These are phyloP conservation scores for Polychaeton citri DNA, from an alignment of 2,329 filamentous ascomycete genomes.

Conservation along the genomic window DNA sequence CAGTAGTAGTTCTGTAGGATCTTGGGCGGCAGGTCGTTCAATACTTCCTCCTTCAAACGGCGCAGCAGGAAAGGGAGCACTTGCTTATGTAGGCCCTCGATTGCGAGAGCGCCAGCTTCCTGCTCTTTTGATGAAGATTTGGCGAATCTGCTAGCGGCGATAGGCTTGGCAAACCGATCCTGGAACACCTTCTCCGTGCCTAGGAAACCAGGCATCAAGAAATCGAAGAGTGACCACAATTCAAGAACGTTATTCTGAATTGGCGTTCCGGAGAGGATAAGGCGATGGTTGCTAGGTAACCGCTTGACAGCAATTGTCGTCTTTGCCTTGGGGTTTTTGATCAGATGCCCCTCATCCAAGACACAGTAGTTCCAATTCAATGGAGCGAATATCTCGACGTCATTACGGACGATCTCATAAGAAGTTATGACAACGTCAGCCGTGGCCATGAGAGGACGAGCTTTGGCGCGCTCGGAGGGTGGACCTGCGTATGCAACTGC, in stretches of 20 bases:
- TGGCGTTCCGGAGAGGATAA: conserved; percentile 92
- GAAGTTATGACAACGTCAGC: conserved; percentile 95
- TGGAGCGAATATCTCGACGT: conserved; percentile 69
- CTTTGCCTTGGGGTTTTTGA: conserved; percentile 98
- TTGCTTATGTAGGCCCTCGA: conserved; percentile 97
- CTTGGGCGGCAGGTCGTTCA: conserved; percentile 93
- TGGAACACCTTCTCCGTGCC: conserved; percentile 95
- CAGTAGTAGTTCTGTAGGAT: conserved; percentile 99
- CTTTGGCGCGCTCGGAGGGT: conserved; percentile 61
- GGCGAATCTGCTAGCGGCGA: conserved; percentile 84
- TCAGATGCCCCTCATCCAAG: conserved; percentile 91
- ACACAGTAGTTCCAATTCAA: conserved; percentile 97
- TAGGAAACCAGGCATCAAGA: conserved; percentile 96
- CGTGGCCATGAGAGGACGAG: conserved; percentile 55
- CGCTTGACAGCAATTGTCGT: conserved; percentile 87
- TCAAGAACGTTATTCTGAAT: conserved; percentile 98
- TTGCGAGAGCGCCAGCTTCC: conserved; percentile 87
- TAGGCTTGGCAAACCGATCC: conserved; percentile 88
- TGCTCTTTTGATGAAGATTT: conserved; percentile 98
- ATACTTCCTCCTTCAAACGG: conserved; percentile 91
- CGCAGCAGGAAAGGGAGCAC: conserved; percentile 92
- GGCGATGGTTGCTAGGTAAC: conserved; percentile 77
- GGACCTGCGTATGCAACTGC: conserved; percentile 86
- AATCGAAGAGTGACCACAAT: conserved; percentile 95
- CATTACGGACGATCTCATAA: conserved; percentile 95